Conservation (phyloP, 148 eudicot species). For the Suaeda aralocaspica region DNA sequence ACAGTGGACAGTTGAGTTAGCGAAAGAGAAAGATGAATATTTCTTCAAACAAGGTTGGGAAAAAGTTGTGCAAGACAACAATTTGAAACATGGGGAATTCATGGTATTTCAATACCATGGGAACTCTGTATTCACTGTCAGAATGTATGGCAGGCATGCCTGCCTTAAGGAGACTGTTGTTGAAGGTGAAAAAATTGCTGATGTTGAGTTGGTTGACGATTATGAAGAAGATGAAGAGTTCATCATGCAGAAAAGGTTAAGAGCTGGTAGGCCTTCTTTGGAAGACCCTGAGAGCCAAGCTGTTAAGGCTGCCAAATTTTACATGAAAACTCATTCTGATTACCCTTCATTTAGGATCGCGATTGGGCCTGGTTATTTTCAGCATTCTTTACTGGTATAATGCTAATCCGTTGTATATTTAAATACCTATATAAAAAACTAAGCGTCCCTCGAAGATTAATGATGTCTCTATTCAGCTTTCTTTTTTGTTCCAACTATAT, state of each 20-base stretch:
- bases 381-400: neutral
- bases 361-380: neutral
- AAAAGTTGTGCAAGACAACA: neutral
- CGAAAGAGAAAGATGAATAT: neutral
- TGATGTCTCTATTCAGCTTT: no score
- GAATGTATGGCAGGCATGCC: slow-evolving; percentile 7
- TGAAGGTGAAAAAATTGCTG: neutral
- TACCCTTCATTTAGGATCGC: slow-evolving; percentile 3
- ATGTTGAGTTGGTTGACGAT: neutral
- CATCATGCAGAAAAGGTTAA: no score
- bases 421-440: no score
- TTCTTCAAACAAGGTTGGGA: slow-evolving; percentile 8
- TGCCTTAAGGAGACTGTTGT: neutral
- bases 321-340: neutral
- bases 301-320: neutral
- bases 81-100: neutral
- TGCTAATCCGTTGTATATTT: no score
- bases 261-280: no score
- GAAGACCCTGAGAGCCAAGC: neutral
- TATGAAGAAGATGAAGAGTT: no score
- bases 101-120: slow-evolving; percentile 21
- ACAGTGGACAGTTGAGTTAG: slow-evolving; percentile 4
- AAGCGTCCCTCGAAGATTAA: no score
- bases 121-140: slow-evolving; percentile 7
- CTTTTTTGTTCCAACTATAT: no score